Percentiles rank a stretch among this genome's conserved stretches.
Evolutionary conservation across 805 yeast genomes (phyloP).

Genomic region (Starmerella khaoyaiensis): DNA sequence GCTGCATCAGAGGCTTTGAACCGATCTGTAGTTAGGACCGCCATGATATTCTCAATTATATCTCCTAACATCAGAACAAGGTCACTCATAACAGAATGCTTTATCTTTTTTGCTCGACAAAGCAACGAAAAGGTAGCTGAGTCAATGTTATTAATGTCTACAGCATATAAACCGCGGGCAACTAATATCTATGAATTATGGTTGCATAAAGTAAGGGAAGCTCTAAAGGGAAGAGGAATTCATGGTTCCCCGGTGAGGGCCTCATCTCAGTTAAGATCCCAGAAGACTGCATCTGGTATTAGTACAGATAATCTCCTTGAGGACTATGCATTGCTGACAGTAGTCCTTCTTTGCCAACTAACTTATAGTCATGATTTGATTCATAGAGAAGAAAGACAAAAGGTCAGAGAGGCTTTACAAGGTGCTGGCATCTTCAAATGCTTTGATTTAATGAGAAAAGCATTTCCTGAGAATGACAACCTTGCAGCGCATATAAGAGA

Average conservation of each 20-base stretch:
- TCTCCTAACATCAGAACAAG: conserved; percentile 68
- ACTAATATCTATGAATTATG: conserved; percentile 51
- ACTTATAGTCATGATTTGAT: too few relatives aligned
- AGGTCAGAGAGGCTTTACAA: conserved; percentile 46
- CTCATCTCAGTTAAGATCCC: conserved; percentile 53
- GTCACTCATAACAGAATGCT: conserved; percentile 64
- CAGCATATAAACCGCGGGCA: neutral
- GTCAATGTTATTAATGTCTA: conserved; percentile 32
- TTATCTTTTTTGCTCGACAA: conserved; percentile 38
- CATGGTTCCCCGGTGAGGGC: conserved; percentile 90
- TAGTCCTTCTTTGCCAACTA: conserved; percentile 56
- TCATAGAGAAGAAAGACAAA: conserved; percentile 34
- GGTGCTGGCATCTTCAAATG: conserved; percentile 37
- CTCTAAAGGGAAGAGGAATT: conserved; percentile 74
- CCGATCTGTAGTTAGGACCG: conserved; percentile 37
- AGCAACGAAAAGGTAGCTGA: conserved; percentile 47
- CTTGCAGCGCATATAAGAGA: too few relatives aligned
- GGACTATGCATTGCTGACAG: conserved; percentile 62
- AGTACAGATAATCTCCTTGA: conserved; percentile 44
- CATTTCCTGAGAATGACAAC: conserved; percentile 24
- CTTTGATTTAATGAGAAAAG: conserved; percentile 2
- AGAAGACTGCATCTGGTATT: conserved; percentile 20
- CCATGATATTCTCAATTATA: conserved; percentile 57
- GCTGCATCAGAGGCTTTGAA: conserved; percentile 45
- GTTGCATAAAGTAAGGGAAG: conserved; percentile 51